Evolutionary conservation across 1,139 yeast species (phyloP).

Genomic region (Hemisphaericaspora xylofermentans): DNA sequence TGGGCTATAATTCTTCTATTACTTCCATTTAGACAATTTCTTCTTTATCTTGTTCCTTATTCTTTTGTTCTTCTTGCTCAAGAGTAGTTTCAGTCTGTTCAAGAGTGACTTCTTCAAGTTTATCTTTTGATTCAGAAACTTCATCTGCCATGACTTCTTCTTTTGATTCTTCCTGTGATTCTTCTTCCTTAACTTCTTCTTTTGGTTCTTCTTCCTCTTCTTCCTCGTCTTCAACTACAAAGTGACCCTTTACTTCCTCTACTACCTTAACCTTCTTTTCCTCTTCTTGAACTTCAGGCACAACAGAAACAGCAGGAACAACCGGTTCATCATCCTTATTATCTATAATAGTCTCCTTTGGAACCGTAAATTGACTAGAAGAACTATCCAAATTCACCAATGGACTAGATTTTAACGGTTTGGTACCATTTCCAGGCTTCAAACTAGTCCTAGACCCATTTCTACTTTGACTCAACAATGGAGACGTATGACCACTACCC

Average conservation of each 20-base stretch:
- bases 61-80: too few relatives aligned
- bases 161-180: conserved; percentile 9
- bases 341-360: conserved; percentile 46
- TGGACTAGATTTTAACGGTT: conserved; percentile 19
- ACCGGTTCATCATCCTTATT: conserved; percentile 17
- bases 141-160: conserved; percentile 6
- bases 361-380: conserved; percentile 30
- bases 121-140: background rate
- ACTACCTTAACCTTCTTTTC: conserved; percentile 3
- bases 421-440: conserved; percentile 3
- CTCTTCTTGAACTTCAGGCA: conserved; percentile 5
- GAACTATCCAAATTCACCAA: conserved; percentile 32
- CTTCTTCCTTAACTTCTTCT: conserved; percentile 6
- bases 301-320: too few relatives aligned
- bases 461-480: conserved; percentile 1
- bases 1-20: too few relatives aligned
- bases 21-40: too few relatives aligned
- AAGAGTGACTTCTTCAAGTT: background rate
- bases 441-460: background rate
- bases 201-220: conserved; percentile 5
- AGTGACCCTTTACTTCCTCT: conserved; percentile 1
- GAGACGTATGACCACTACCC: conserved; percentile 8
- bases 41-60: too few relatives aligned
- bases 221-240: conserved; percentile 1
- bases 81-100: too few relatives aligned